Conservation (phyloP, 306 rosid genomes). For the Trifolium fragiferum region DNA sequence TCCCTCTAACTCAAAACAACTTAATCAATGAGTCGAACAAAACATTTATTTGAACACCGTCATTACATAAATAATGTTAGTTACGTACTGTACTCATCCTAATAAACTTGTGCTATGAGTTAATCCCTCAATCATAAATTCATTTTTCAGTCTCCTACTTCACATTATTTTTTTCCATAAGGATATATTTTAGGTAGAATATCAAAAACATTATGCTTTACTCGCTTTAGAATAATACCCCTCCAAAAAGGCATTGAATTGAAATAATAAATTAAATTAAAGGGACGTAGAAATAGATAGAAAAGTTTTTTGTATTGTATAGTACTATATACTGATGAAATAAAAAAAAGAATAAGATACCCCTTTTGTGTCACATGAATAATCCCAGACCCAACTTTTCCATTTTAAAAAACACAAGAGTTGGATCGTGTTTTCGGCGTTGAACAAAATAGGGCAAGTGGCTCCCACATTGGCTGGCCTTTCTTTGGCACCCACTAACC, state of each 20-base stretch:
- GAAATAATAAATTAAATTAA: background rate
- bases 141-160: background rate
- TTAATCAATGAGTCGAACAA: slow-evolving; percentile 26
- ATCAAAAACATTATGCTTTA: background rate
- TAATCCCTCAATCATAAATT: background rate
- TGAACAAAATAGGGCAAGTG: slow-evolving; percentile 49
- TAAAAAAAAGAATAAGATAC: slow-evolving; percentile 25
- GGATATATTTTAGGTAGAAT: background rate
- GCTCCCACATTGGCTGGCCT: slow-evolving; percentile 57
- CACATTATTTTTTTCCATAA: background rate
- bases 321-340: background rate
- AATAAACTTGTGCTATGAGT: background rate
- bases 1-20: background rate
- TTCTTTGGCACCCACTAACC: slow-evolving; percentile 60
- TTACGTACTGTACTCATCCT: background rate
- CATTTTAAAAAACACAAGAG: background rate
- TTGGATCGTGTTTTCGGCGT: slow-evolving; percentile 49
- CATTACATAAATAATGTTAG: slow-evolving; percentile 23
- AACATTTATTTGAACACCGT: slow-evolving; percentile 20
- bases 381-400: slow-evolving; percentile 30
- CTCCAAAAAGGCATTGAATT: background rate
- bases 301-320: slow-evolving; percentile 15
- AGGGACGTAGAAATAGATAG: background rate
- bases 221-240: slow-evolving; percentile 7
- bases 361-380: slow-evolving; percentile 31